Evolutionary conservation across 768 basidiomycete genomes (phyloP).

Genomic region (Dictyophora rubrovolvata): DNA sequence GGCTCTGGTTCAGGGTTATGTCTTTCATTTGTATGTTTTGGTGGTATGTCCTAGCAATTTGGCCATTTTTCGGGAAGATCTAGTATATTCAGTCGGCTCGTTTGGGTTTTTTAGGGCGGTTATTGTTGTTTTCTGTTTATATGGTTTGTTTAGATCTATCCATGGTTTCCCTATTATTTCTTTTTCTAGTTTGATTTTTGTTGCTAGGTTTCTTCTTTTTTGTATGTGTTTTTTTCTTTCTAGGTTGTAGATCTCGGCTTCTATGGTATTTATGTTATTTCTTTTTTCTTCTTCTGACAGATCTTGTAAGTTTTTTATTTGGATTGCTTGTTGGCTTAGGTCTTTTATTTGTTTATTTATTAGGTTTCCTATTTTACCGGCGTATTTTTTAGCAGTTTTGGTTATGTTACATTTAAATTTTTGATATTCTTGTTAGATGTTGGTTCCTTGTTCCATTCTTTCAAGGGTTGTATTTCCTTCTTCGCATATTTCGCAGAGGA

Average conservation of each 20-base stretch:
- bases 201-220: neutral
- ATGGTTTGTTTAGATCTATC: neutral
- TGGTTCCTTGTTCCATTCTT: neutral
- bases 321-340: neutral
- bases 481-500: neutral
- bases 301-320: neutral
- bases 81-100: neutral
- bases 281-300: neutral
- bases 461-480: neutral
- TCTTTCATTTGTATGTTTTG: neutral
- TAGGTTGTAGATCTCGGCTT: neutral
- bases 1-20: neutral
- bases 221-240: neutral
- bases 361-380: no score
- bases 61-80: neutral
- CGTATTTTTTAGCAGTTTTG: neutral
- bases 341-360: no score
- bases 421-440: neutral
- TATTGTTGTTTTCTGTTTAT: neutral
- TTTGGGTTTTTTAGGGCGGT: neutral
- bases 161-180: neutral
- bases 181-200: neutral
- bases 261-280: neutral
- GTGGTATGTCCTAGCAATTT: neutral
- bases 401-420: neutral